Evolutionary conservation across 768 basidiomycete species (phyloP), one percentile per base, ranked within the genome.

Genomic region (Kwoniella dendrophila): DNA sequence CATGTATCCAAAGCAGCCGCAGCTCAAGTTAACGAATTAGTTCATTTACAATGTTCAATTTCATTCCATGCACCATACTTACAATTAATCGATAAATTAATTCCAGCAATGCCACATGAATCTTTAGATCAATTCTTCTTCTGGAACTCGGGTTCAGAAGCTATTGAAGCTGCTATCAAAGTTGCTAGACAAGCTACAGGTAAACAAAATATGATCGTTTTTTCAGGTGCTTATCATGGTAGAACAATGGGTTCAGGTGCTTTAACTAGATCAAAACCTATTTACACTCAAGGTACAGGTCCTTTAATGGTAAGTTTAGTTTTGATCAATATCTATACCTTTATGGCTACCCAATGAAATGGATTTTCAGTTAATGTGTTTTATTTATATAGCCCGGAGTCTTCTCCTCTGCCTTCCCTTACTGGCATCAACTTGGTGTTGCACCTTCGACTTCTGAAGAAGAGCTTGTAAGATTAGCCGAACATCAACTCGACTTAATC

Each of bases 111-210:
- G 92, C 94, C 94, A 1, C 81, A 94, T 80, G 84, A 87, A 0
- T 93, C 92, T 1, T 83, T 98, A 32, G 89, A 95, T 77, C 90
- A 90, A 26, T 97, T 97, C 84, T 96, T 93, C 85, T 91, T 96
- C 80, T 91, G 90, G 89, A 97, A 91, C 82, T 94, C 92, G 1
- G 95, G 95, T 2, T 88, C 91, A 0, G 95, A 98, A 79, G 95
- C 93, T 1, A 84, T 92, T 44, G 94, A 96, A 80, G 90, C 87
- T 0, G 84, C 92, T 2, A 80, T 98, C 66, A 97, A 96, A 81
- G 86, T 97, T 81, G 89, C 90, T 2, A 85, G 94, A 33, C 74
- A 78, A 26, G 81, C 87, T 33, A 97, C 94, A 1, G 86, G 87
- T 30, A 83, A 85, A 66, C 91, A 92, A 76, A 92, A 95, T 75